Conservation (phyloP, 768 basidiomycete species). For the Mycena galopus region DNA sequence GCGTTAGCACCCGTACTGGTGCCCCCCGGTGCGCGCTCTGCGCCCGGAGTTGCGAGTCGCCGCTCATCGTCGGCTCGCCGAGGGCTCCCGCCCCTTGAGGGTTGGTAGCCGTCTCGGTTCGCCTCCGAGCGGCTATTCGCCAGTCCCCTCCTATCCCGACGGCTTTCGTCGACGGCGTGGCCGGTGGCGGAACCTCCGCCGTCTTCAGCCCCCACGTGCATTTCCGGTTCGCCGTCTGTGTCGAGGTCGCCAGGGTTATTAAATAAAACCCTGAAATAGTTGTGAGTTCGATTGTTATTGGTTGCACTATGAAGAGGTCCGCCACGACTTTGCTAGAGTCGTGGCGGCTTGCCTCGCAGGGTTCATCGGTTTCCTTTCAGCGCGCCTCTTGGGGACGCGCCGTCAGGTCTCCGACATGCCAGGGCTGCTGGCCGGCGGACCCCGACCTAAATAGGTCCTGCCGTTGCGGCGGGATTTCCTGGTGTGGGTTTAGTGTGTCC, state of each 20-base stretch:
- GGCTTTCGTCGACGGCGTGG: not conserved
- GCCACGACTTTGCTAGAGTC: constrained; percentile 5
- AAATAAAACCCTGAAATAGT: not conserved
- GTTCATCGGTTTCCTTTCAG: not conserved
- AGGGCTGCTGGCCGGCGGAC: constrained; percentile 32
- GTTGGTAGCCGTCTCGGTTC: constrained; percentile 8
- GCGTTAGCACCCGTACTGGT: constrained; percentile 10
- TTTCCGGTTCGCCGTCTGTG: no score
- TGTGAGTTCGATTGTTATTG: not conserved
- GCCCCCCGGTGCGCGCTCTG: constrained; percentile 13
- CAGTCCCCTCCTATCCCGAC: not conserved
- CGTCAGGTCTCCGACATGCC: not conserved
- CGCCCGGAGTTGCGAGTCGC: constrained; percentile 11
- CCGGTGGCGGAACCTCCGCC: constrained; percentile 26
- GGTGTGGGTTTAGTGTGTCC: not conserved
- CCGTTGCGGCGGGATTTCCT: not conserved
- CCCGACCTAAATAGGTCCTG: constrained; percentile 27
- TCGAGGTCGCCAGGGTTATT: no score
- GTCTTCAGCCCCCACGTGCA: no score
- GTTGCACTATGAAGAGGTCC: not conserved
- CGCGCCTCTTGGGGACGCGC: not conserved
- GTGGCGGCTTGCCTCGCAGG: constrained; percentile 6
- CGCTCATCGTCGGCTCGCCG: constrained; percentile 5
- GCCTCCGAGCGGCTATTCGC: constrained; percentile 8
- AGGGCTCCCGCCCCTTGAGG: not conserved